These are phyloP conservation scores for Cladobotryum protrusum DNA, from an alignment of 2,329 filamentous ascomycete genomes.

Conservation along the genomic window DNA sequence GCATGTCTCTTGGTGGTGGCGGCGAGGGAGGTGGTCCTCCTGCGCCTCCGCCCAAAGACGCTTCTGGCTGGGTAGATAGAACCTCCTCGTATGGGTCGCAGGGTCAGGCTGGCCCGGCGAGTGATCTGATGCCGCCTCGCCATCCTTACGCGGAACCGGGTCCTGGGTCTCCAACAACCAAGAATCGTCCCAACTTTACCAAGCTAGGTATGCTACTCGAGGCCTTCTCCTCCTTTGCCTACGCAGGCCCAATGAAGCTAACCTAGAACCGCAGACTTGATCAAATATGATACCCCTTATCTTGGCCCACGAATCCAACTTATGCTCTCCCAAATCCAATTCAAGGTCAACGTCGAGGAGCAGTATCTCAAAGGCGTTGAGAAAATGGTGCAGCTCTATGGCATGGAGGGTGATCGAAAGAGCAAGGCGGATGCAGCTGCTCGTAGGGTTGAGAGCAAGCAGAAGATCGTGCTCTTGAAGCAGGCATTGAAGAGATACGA, in stretches of 20 bases:
- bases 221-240: background rate
- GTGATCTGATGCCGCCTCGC: conserved; percentile 72
- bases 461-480: conserved; percentile 93
- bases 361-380: conserved; percentile 98
- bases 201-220: conserved; percentile 68
- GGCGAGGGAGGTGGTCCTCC: conserved; percentile 48
- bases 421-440: conserved; percentile 89
- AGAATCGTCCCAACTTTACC: conserved; percentile 82
- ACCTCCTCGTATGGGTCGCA: conserved; percentile 60
- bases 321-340: conserved; percentile 97
- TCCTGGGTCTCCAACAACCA: conserved; percentile 61
- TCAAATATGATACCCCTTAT: conserved; percentile 96
- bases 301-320: conserved; percentile 96
- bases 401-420: conserved; percentile 95
- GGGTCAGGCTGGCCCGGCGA: conserved; percentile 56
- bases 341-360: conserved; percentile 97
- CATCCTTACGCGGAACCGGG: conserved; percentile 68
- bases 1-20: conserved; percentile 54
- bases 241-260: conserved; percentile 1
- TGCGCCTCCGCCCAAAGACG: conserved; percentile 69
- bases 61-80: conserved; percentile 39
- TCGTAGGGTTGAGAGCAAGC: conserved; percentile 86
- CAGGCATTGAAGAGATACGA: conserved; percentile 96
- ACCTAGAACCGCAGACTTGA: conserved; percentile 61
- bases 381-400: conserved; percentile 97